phyloP scores from a whole-genome alignment of 345 rosid species.

The Viola odorata region DNA sequence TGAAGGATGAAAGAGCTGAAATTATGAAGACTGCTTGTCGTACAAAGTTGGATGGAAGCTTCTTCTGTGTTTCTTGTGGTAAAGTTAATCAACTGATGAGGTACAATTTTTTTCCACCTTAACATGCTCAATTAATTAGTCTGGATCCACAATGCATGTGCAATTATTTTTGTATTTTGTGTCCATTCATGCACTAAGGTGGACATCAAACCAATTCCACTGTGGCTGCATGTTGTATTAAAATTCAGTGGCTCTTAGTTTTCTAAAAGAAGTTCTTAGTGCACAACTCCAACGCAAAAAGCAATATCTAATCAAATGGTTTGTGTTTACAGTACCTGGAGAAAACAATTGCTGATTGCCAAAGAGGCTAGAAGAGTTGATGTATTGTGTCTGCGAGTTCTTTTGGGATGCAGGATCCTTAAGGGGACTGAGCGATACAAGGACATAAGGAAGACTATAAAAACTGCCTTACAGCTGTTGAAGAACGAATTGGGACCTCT shows the following conservation, averaged over 20 bases:
- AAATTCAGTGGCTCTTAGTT: too few species aligned
- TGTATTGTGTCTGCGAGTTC: constrained; percentile 59
- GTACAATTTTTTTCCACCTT: constrained; percentile 13
- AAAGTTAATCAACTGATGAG: constrained; percentile 55
- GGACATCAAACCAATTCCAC: too few species aligned
- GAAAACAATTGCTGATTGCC: constrained; percentile 61
- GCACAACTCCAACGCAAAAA: too few species aligned
- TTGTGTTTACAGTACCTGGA: constrained; percentile 44
- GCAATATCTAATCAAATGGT: neutral
- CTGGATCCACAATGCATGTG: neutral
- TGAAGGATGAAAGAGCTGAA: constrained; percentile 48
- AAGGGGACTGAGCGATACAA: constrained; percentile 38
- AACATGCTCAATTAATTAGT: neutral
- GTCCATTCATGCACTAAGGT: too few species aligned
- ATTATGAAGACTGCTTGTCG: constrained; percentile 33
- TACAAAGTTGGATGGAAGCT: constrained; percentile 50
- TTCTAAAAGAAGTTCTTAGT: too few species aligned
- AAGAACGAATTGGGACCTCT: constrained; percentile 67
- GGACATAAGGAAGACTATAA: constrained; percentile 39
- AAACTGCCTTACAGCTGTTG: constrained; percentile 46
- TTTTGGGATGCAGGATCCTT: constrained; percentile 50
- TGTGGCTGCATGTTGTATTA: too few species aligned
- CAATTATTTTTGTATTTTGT: too few species aligned
- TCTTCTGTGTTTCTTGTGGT: constrained; percentile 63
- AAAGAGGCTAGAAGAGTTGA: constrained; percentile 83